Conservation (phyloP, 2,329 filamentous ascomycete genomes). For the Apiospora malaysiana region DNA sequence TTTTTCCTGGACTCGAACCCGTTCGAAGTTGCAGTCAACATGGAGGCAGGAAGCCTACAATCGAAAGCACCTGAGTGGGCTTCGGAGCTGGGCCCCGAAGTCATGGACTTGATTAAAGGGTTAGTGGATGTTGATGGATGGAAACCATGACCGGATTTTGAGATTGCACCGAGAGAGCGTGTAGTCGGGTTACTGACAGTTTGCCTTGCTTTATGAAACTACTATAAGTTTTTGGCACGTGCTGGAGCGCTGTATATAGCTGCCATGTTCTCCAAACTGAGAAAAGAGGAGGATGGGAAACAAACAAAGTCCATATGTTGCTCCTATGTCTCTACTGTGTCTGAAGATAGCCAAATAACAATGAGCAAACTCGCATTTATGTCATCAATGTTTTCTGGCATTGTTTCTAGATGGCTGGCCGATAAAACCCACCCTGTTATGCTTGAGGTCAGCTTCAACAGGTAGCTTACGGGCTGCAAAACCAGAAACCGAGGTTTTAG, state of each 20-base stretch:
- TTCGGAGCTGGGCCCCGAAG: slow-evolving; percentile 35
- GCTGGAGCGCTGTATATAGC: background rate
- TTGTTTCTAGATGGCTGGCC: background rate
- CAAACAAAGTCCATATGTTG: background rate
- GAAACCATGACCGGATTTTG: background rate
- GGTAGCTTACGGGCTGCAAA: no score
- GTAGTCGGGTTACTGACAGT: background rate
- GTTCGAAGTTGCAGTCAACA: slow-evolving; percentile 1
- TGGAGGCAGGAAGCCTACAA: background rate
- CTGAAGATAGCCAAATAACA: background rate
- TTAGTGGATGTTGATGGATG: slow-evolving; percentile 11
- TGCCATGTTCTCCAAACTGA: background rate
- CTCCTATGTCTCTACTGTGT: background rate
- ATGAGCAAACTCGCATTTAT: background rate
- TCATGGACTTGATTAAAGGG: slow-evolving; percentile 32
- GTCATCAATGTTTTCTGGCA: background rate
- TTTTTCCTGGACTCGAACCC: slow-evolving; percentile 18
- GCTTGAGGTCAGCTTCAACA: background rate
- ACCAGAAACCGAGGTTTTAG: background rate
- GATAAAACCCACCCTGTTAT: background rate
- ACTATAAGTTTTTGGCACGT: background rate
- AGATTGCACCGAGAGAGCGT: no score
- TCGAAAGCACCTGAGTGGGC: slow-evolving; percentile 35
- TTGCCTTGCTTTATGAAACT: background rate
- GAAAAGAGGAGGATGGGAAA: background rate